phyloP scores from a whole-genome alignment of 2,329 filamentous ascomycete genomes.

The Purpureocillium takamizusanense region DNA sequence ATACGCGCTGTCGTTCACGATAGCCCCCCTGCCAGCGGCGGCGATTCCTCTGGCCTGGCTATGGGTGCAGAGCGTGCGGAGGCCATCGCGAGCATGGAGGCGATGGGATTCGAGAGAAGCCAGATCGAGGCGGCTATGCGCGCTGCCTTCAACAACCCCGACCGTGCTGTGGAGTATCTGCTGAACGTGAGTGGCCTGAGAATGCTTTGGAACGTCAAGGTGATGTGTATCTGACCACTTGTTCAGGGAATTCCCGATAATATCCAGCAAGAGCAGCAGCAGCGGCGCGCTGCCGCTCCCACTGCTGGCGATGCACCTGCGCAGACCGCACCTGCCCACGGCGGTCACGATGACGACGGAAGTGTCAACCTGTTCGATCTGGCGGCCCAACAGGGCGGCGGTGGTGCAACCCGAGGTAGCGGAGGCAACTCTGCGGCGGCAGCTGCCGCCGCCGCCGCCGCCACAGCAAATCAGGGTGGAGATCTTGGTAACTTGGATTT shows the following conservation, averaged over 20 bases:
- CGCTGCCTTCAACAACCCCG: constrained; percentile 92
- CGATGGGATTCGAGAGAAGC: constrained; percentile 85
- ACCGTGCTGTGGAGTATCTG: constrained; percentile 94
- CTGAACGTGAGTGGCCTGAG: constrained; percentile 56
- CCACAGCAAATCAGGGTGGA: constrained; percentile 38
- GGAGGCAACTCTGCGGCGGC: constrained; percentile 33
- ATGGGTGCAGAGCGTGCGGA: constrained; percentile 75
- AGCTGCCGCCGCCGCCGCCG: constrained; percentile 37
- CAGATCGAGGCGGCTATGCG: constrained; percentile 93
- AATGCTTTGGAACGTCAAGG: neutral
- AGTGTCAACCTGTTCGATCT: constrained; percentile 87
- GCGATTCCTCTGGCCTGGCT: constrained; percentile 65
- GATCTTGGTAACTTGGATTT: constrained; percentile 80
- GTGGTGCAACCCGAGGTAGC: constrained; percentile 31
- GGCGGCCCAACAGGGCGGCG: constrained; percentile 62
- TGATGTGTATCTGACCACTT: constrained; percentile 4
- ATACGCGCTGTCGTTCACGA: too few species aligned
- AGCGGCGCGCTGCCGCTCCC: constrained; percentile 31
- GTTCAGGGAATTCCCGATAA: constrained; percentile 81
- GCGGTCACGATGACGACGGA: constrained; percentile 53
- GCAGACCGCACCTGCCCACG: constrained; percentile 29
- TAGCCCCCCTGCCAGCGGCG: constrained; percentile 24
- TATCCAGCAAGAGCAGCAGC: constrained; percentile 61
- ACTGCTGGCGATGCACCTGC: constrained; percentile 28
- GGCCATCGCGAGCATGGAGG: constrained; percentile 87